These are phyloP conservation scores for Papiliotrema flavescens DNA, from an alignment of 1,284 basidiomycete species.

Conservation along the genomic window DNA sequence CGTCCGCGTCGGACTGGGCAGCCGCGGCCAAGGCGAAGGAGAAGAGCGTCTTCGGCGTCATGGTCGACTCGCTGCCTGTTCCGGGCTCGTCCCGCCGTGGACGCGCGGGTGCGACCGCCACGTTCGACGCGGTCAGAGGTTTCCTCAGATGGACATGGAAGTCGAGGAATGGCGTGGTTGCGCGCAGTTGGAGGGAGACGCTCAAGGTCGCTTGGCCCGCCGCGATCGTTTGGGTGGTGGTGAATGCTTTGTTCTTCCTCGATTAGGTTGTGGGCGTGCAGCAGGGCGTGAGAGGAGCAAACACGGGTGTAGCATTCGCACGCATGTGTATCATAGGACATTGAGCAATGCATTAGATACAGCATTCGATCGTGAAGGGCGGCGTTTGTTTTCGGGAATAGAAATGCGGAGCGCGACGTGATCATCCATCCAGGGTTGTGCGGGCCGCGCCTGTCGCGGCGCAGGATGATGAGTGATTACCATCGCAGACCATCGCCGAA, in stretches of 20 bases:
- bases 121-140: slow-evolving; percentile 46
- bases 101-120: slow-evolving; percentile 34
- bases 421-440: too few species aligned
- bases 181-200: slow-evolving; percentile 34
- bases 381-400: too few species aligned
- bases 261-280: slow-evolving; percentile 4
- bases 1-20: slow-evolving; percentile 38
- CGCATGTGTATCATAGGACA: too few species aligned
- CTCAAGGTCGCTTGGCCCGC: slow-evolving; percentile 38
- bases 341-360: too few species aligned
- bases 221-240: slow-evolving; percentile 38
- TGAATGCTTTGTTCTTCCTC: slow-evolving; percentile 43
- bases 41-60: slow-evolving; percentile 31
- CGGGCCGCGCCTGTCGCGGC: too few species aligned
- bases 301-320: not conserved
- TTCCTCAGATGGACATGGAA: slow-evolving; percentile 37
- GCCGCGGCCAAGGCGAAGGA: slow-evolving; percentile 42
- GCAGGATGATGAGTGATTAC: too few species aligned
- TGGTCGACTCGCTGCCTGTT: slow-evolving; percentile 18
- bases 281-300: not conserved
- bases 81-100: slow-evolving; percentile 13
- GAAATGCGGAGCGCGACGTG: too few species aligned
- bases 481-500: too few species aligned
- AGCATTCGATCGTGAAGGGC: too few species aligned
- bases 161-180: slow-evolving; percentile 38